Base-by-base conservation (phyloP, 257 asterid genomes). In the Solanum paucissectum region DNA sequence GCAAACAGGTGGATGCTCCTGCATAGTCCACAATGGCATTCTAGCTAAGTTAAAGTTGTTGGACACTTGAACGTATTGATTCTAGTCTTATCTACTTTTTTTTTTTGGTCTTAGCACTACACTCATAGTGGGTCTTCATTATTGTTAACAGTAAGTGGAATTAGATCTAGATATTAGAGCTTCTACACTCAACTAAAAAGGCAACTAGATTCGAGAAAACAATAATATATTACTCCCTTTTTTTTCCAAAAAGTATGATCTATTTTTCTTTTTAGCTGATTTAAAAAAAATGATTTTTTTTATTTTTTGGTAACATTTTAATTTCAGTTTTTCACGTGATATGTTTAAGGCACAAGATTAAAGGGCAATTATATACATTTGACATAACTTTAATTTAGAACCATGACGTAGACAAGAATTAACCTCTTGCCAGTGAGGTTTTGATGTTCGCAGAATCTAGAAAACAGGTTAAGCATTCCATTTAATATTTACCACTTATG, bases 261-360 rank as follows among this genome's bases (percentile, higher is more conserved):
- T 12, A 44, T 0, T 4, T 44, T 12, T 4, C 2, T 44, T 44
- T 46, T 44, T 44, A 44, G 2, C 12, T 1, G 13, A 1, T 46
- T 44, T 12, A 46, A 44, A 5, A 46, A 46, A 46, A 4, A 12
- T 1, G 5, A 42, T 3, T 3, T 42, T 42, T 42, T 37, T 37
- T 7, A 37, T 37, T 7, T 37, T 37, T 38, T 38, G 11, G 2
- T 38, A 38, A 2, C 7, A 44, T 44, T 44, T 44, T 12, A 44
- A 12, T 44, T 49, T 49, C 8, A 49, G 0, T 0, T 49, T 49
- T 49, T 0, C 3, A 49, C 3, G 23, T 49, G 8, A 0, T 3
- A 16, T 52, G 21, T 52, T 52, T 52, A 2, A 16, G 4, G 1
- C 9, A 52, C 3, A 52, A 6, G 0, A 52, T 52, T 18, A 52